Evolutionary conservation across 2,329 filamentous ascomycete species (phyloP), one percentile per base, ranked within the genome.

Genomic region (Fusarium hainanense): DNA sequence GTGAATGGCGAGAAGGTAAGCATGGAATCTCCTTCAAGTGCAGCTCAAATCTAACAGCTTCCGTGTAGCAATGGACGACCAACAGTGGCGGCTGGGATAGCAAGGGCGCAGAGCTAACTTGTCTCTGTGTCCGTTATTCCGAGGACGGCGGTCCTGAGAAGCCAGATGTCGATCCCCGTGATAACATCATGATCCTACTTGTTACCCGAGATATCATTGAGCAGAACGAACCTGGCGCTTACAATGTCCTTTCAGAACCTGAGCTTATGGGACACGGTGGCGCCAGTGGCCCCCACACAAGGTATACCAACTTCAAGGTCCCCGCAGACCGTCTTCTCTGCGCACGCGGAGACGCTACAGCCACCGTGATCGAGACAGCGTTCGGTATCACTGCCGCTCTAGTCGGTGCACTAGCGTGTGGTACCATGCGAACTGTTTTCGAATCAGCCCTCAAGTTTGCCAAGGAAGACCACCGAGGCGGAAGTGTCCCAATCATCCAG

Each of bases 1-100:
- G 42, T 63, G 3, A 55, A 63, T 2, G 58, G 60, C 8, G 60
- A 63, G 13, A 63, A 63, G 58, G 58, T 63, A 16, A 28, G 47
- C n/a, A 7, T 5, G 1, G 1, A 16, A 13, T 23, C 6, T 1
- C 5, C 2, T 9, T 3, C 7, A 21, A 42, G 7, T 7, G 11
- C 40, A 20, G 8, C 13, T 3, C 7, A 4, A 27, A 9, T 4
- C 10, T 25, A 7, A 25, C 27, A 4, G 0, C 14, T 14, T 9
- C 4, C 1, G 3, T 1, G 4, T 4, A 63, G 60, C n/a, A 55
- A 4, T 63, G 60, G 60, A 60, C 58, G 4, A 46, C 58, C 0
- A 63, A 63, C 2, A 63, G 60, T 18, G 60, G 25, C 7, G 60
- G 60, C 0, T 63, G 60, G 60, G 60, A 63, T 12, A 10, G 14